A percentile compares a stretch with the other conserved stretches of the same genome.
Evolutionary conservation across 805 yeast species (phyloP).

Genomic region (Priceomyces haplophilus): DNA sequence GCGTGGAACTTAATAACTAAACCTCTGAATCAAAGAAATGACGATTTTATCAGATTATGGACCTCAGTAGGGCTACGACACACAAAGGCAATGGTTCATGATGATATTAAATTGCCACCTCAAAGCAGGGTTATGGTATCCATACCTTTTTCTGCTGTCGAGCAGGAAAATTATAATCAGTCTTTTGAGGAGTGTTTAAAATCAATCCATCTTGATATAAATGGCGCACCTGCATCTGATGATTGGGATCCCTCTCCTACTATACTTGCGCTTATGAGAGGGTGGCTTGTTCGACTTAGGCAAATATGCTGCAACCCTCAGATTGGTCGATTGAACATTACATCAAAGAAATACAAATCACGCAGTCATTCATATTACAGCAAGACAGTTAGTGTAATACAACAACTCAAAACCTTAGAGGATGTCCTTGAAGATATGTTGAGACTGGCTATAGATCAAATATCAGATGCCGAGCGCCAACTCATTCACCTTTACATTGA

Average conservation of each 20-base stretch:
- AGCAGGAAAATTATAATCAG: constrained; percentile 76
- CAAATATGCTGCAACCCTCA: constrained; percentile 84
- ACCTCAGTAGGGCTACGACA: constrained; percentile 64
- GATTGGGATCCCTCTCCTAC: constrained; percentile 48
- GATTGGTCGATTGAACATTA: constrained; percentile 31
- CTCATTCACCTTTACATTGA: constrained; percentile 47
- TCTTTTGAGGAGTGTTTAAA: constrained; percentile 56
- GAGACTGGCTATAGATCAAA: constrained; percentile 49
- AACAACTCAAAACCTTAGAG: constrained; percentile 47
- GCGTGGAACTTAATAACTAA: constrained; percentile 37
- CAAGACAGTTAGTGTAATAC: constrained; percentile 17
- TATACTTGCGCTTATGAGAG: constrained; percentile 49
- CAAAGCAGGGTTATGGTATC: constrained; percentile 70
- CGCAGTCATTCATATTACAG: constrained; percentile 12
- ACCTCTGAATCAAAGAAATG: constrained; percentile 11
- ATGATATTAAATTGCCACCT: constrained; percentile 73
- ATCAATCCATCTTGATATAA: constrained; percentile 53
- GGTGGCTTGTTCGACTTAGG: constrained; percentile 68
- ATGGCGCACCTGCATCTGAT: constrained; percentile 47
- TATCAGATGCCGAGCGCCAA: constrained; percentile 48
- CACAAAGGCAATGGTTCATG: constrained; percentile 76
- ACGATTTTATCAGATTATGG: constrained; percentile 48
- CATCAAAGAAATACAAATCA: constrained; percentile 21
- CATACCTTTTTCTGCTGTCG: constrained; percentile 77
- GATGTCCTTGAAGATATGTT: constrained; percentile 68